Evolutionary conservation across 2,329 filamentous ascomycete species (phyloP), one percentile per base, ranked within the genome.

Genomic region (Pseudogymnoascus sp.): DNA sequence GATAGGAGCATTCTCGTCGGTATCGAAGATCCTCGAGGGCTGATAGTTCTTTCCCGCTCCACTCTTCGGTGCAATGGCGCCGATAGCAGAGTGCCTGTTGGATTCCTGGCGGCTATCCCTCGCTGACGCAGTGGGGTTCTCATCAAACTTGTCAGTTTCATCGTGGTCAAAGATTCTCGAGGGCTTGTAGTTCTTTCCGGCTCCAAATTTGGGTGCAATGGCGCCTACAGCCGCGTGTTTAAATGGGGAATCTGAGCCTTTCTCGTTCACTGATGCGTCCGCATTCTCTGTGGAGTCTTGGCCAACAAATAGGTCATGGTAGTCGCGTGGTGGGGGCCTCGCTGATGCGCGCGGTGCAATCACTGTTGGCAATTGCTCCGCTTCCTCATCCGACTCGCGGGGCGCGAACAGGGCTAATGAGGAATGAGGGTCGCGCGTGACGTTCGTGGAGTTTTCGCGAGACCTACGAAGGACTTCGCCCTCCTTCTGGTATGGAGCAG

Each of bases 361-460:
- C 21, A 86, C 82, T 64, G 83, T 80, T 65, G 74, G 72, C 37
- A 77, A 74, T 26, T 19, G 35, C 47, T 77, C 74, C n/a, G 74
- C 73, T 61, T 74, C 75, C 42, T 81, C 78, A 65, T 87, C 82
- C 67, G 84, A 79, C 71, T 91, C 83, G 71, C 86, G 86, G 53
- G 89, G 81, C 37, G 85, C 83, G 73, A 95, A 96, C 21, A 96
- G 81, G 42, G 89, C 84, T 11, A 93, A 80, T 53, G 87, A 87
- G 14, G 89, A 85, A 73, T 91, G 85, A 4, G 85, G 84, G 71
- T 88, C 86, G 68, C 85, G 81, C 47, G 82, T 74, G 37, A 78
- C 78, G 68, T 83, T 84, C 66, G 74, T 81, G 6, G 83, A 82
- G 71, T 78, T 81, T 62, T 76, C 79, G 64, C 82, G 80, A 50